Conservation (phyloP, 2,329 filamentous ascomycete genomes). For the Scedosporium minutisporum region DNA sequence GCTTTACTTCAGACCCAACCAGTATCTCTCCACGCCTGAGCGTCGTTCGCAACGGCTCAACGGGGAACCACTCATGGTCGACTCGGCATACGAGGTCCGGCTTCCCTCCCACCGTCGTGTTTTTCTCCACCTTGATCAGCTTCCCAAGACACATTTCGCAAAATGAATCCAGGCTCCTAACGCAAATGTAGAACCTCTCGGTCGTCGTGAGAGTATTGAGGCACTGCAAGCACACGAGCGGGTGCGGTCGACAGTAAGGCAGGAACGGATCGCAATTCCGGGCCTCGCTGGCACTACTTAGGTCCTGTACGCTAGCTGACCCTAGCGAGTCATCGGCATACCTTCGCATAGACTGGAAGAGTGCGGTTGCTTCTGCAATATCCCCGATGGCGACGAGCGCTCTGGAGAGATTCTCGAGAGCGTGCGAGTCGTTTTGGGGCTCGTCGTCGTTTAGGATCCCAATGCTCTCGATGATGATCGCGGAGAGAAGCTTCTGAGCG, state of each 20-base stretch:
- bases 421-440: slow-evolving; percentile 30
- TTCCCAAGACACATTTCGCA: slow-evolving; percentile 23
- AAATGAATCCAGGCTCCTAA: slow-evolving; percentile 28
- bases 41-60: slow-evolving; percentile 24
- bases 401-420: slow-evolving; percentile 29
- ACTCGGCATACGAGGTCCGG: slow-evolving; percentile 22
- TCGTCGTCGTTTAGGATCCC: slow-evolving; percentile 29
- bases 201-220: slow-evolving; percentile 21
- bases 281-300: slow-evolving; percentile 13
- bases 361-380: slow-evolving; percentile 22
- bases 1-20: slow-evolving; percentile 18
- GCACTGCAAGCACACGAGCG: slow-evolving; percentile 28
- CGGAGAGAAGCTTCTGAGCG: slow-evolving; percentile 19
- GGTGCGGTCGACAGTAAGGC: slow-evolving; percentile 22
- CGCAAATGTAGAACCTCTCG: slow-evolving; percentile 25
- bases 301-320: slow-evolving; percentile 18
- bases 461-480: slow-evolving; percentile 26
- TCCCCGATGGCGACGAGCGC: slow-evolving; percentile 29
- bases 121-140: slow-evolving; percentile 16
- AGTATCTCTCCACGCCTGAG: slow-evolving; percentile 29
- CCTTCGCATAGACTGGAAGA: slow-evolving; percentile 28
- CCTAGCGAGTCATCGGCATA: slow-evolving; percentile 19
- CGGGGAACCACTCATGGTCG: slow-evolving; percentile 28
- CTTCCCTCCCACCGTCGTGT: slow-evolving; percentile 19
- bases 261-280: slow-evolving; percentile 23